Evolutionary conservation across 2,329 filamentous ascomycete species (phyloP).

Genomic region (Calonectria naviculata): DNA sequence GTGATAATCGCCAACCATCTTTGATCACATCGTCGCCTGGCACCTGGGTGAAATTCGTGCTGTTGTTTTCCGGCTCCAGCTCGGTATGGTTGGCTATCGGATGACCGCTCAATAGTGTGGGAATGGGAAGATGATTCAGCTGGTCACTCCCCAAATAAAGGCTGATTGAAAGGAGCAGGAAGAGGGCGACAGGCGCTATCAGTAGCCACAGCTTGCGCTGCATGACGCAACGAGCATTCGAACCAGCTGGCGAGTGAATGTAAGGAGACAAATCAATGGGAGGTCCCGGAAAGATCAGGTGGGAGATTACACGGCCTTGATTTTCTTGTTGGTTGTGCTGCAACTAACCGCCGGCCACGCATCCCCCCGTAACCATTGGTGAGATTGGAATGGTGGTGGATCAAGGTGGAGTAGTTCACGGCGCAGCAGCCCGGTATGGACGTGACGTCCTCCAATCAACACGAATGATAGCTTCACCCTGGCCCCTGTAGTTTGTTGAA

Average conservation of each 20-base stretch:
- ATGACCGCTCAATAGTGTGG: not conserved
- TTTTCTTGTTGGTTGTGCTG: not conserved
- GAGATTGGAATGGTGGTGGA: not conserved
- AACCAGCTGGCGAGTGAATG: not conserved
- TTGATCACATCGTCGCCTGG: not conserved
- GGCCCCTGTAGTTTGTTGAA: not conserved
- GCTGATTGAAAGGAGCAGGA: conserved; percentile 3
- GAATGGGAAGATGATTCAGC: not conserved
- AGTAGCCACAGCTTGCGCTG: conserved; percentile 11
- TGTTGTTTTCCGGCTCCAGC: not conserved
- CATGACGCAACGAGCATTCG: not conserved
- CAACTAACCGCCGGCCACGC: not conserved
- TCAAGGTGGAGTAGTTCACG: not conserved
- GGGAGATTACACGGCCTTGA: not conserved
- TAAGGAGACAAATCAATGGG: not conserved
- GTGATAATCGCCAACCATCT: conserved; percentile 1
- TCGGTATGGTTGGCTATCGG: not conserved
- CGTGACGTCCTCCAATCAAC: not conserved
- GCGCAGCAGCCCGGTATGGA: not conserved
- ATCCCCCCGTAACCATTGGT: not conserved
- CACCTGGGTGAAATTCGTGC: not conserved
- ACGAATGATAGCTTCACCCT: not conserved
- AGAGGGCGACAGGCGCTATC: conserved; percentile 8
- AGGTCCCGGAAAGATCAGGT: not conserved
- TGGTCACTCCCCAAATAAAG: conserved; percentile 7